Evolutionary conservation across 768 basidiomycete genomes (phyloP).

Genomic region (Cubamyces sp.): DNA sequence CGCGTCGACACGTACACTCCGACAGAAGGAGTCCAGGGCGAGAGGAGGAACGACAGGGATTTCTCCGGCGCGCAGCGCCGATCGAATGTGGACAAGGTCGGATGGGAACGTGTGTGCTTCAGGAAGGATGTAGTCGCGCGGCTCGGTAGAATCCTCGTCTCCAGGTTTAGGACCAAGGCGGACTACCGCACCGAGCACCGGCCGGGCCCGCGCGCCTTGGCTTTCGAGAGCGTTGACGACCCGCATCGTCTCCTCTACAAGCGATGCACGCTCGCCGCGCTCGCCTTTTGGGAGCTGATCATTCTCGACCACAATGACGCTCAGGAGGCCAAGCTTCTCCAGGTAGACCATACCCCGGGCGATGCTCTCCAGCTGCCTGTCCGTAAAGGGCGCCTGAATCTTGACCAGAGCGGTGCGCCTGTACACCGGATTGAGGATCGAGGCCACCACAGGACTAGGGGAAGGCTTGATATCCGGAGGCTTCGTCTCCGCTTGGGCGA

Average conservation of each 20-base stretch:
- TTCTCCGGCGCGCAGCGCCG: constrained; percentile 90
- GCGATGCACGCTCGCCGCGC: constrained; percentile 64
- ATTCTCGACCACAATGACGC: constrained; percentile 93
- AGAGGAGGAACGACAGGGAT: constrained; percentile 96
- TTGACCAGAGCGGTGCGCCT: constrained; percentile 94
- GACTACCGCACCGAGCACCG: constrained; percentile 85
- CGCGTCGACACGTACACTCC: constrained; percentile 81
- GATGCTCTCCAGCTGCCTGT: constrained; percentile 92
- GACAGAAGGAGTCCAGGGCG: constrained; percentile 88
- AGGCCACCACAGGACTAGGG: constrained; percentile 58
- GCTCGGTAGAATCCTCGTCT: constrained; percentile 35
- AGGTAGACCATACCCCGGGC: constrained; percentile 92
- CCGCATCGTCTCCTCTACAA: constrained; percentile 84
- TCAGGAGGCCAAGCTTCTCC: constrained; percentile 93
- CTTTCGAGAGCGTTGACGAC: constrained; percentile 81
- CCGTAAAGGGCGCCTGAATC: constrained; percentile 93
- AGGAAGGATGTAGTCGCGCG: constrained; percentile 48
- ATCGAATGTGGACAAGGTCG: constrained; percentile 83
- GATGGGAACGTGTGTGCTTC: constrained; percentile 81
- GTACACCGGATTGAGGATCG: constrained; percentile 83
- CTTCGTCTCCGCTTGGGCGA: constrained; percentile 33
- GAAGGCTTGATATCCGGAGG: constrained; percentile 43
- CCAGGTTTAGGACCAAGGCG: constrained; percentile 78
- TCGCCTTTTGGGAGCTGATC: constrained; percentile 74
- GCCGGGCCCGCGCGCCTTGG: constrained; percentile 86